Percentiles rank a stretch among this genome's conserved stretches.
Evolutionary conservation across 2,329 filamentous ascomycete genomes (phyloP).

Genomic region (Nannizziopsis barbatae): DNA sequence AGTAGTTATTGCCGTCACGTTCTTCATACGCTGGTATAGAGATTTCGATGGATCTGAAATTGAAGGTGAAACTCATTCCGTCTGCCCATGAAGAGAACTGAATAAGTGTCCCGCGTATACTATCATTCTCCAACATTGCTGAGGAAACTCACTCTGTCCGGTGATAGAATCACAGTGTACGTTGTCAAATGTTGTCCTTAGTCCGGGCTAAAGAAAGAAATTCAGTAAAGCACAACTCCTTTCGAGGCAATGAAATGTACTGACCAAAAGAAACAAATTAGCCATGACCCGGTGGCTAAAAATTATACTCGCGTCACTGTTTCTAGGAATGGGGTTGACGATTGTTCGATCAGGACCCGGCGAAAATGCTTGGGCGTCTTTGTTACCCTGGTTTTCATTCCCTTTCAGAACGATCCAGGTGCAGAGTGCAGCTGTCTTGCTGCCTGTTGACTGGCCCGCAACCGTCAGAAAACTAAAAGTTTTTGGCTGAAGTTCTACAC

Average conservation of each 20-base stretch:
- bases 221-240: no score
- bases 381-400: background rate
- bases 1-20: background rate
- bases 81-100: background rate
- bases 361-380: background rate
- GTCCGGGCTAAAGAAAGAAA: no score
- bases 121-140: background rate
- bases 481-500: background rate
- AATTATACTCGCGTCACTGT: background rate
- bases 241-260: background rate
- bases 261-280: background rate
- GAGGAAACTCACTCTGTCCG: background rate
- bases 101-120: background rate
- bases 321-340: background rate
- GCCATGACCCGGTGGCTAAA: constrained; percentile 1
- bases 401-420: constrained; percentile 1
- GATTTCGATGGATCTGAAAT: background rate
- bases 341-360: background rate
- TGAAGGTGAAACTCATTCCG: background rate
- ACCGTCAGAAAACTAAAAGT: constrained; percentile 1
- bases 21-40: background rate
- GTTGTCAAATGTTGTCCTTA: no score
- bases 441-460: background rate
- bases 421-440: background rate
- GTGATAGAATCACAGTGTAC: background rate